Percentiles rank a stretch among this genome's conserved stretches.
phyloP scores from a whole-genome alignment of 2,329 filamentous ascomycete species.

The Fusarium anguioides region DNA sequence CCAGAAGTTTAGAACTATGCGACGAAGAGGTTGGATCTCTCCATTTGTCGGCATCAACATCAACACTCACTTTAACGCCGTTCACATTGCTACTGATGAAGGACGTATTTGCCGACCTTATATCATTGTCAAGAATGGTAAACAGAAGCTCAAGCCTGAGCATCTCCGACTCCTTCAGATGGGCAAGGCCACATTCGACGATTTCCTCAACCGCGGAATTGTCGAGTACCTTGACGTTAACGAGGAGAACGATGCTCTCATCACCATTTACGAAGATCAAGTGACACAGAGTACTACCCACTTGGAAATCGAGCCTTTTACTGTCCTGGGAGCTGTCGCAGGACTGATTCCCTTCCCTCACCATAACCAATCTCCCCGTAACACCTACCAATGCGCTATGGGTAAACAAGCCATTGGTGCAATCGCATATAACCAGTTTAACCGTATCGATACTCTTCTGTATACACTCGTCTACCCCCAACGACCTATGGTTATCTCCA shows the following conservation, averaged over 20 bases:
- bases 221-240: constrained; percentile 98
- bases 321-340: constrained; percentile 92
- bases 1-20: constrained; percentile 83
- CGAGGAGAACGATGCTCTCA: constrained; percentile 96
- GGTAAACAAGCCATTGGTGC: constrained; percentile 99
- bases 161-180: constrained; percentile 85
- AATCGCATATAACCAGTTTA: constrained; percentile 98
- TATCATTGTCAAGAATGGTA: constrained; percentile 91
- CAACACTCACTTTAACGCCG: constrained; percentile 89
- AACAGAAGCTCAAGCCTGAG: constrained; percentile 80
- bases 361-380: constrained; percentile 98
- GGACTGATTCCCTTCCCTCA: constrained; percentile 98
- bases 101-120: constrained; percentile 95
- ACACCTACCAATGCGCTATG: constrained; percentile 99
- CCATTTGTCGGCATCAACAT: constrained; percentile 98
- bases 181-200: constrained; percentile 89
- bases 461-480: constrained; percentile 99
- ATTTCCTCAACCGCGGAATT: constrained; percentile 88
- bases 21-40: constrained; percentile 90
- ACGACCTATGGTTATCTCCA: constrained; percentile 95
- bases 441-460: constrained; percentile 93
- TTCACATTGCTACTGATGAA: constrained; percentile 97
- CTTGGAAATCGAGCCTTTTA: constrained; percentile 98
- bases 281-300: constrained; percentile 89
- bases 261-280: constrained; percentile 88